Evolutionary conservation across 257 asterid genomes (phyloP).

Genomic region (Solanum infundibuliforme): DNA sequence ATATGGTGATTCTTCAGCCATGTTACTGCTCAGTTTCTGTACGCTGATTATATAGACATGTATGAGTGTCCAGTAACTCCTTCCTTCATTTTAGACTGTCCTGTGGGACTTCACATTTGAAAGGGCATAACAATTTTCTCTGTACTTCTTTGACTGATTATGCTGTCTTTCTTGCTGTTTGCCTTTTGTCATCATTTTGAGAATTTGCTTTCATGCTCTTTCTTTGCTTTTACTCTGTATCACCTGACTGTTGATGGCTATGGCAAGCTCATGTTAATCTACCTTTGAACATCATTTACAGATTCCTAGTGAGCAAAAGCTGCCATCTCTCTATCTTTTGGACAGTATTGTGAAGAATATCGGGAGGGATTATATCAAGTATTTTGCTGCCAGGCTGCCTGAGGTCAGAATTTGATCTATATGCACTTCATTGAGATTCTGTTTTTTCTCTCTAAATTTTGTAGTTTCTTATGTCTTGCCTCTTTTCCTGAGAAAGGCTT

Average conservation of each 20-base stretch:
- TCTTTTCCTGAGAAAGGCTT: not conserved
- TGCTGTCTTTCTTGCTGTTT: not conserved
- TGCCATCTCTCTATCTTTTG: constrained; percentile 86
- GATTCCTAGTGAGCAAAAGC: constrained; percentile 87
- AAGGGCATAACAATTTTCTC: not conserved
- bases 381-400: constrained; percentile 59
- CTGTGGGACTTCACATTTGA: not conserved
- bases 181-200: not conserved
- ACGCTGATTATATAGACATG: not conserved
- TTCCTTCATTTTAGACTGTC: not conserved
- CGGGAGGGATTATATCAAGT: constrained; percentile 85
- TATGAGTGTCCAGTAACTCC: not conserved
- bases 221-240: not conserved
- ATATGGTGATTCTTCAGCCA: not conserved
- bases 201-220: not conserved
- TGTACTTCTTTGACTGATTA: not conserved
- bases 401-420: constrained; percentile 47
- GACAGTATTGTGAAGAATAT: constrained; percentile 98
- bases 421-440: not conserved
- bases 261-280: constrained; percentile 11
- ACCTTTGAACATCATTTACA: constrained; percentile 32
- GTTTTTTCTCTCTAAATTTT: not conserved
- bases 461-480: not conserved
- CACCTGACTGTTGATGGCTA: not conserved
- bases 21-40: not conserved